A percentile compares a stretch with the other conserved stretches of the same genome.
Conservation (phyloP, 345 rosid species). For the Sisymbrium irio region DNA sequence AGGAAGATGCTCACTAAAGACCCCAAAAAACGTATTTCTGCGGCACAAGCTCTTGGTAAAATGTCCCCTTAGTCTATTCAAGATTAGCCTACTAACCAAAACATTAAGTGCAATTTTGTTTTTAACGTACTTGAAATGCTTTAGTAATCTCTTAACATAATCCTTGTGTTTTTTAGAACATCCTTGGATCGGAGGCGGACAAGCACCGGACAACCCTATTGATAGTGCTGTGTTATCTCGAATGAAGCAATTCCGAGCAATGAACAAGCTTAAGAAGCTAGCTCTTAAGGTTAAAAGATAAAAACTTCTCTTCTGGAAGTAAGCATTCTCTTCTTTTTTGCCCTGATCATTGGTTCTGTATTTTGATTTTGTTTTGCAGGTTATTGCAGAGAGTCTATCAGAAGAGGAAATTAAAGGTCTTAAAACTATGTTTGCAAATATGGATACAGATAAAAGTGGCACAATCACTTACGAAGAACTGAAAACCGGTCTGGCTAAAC, state of each 20-base stretch:
- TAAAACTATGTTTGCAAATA: constrained; percentile 66
- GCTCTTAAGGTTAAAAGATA: constrained; percentile 69
- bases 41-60: constrained; percentile 83
- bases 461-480: constrained; percentile 79
- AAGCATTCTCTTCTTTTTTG: background rate
- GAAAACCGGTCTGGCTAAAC: constrained; percentile 59
- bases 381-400: constrained; percentile 63
- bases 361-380: constrained; percentile 38
- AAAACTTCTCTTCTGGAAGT: background rate
- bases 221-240: constrained; percentile 85
- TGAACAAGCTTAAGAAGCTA: constrained; percentile 89
- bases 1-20: constrained; percentile 73
- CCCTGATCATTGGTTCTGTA: background rate
- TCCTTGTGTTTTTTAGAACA: constrained; percentile 16
- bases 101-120: background rate
- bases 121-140: background rate
- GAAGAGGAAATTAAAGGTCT: constrained; percentile 80
- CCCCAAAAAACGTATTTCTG: constrained; percentile 66
- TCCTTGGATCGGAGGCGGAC: constrained; percentile 50
- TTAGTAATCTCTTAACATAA: no score
- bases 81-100: background rate
- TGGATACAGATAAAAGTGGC: constrained; percentile 85
- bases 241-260: constrained; percentile 91
- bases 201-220: constrained; percentile 80
- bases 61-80: background rate